A percentile compares a stretch with the other conserved stretches of the same genome.
Conservation (phyloP, 2,329 filamentous ascomycete genomes). For the Alternaria rosae region DNA sequence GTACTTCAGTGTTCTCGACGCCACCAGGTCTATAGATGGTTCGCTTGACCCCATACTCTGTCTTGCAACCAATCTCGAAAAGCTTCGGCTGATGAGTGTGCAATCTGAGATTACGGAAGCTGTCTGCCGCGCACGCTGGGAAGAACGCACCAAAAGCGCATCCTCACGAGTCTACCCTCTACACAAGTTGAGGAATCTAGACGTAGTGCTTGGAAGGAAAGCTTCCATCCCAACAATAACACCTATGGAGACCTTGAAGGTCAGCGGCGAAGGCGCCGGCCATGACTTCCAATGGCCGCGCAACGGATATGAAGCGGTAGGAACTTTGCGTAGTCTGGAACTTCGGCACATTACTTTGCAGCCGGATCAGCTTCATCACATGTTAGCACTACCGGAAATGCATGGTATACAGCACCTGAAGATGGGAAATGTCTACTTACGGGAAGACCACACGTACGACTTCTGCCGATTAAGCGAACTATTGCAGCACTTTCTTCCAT, state of each 20-base stretch:
- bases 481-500: background rate
- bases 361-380: background rate
- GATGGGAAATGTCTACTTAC: background rate
- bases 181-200: background rate
- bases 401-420: background rate
- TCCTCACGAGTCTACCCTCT: background rate
- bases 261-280: background rate
- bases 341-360: background rate
- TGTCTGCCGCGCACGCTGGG: background rate
- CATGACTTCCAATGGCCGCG: background rate
- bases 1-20: too few relatives aligned
- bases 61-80: too few relatives aligned
- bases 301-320: background rate
- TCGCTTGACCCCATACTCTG: too few relatives aligned
- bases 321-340: background rate
- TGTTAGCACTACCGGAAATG: background rate
- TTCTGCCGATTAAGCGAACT: background rate
- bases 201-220: rapidly evolving
- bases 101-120: too few relatives aligned
- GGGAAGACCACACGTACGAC: too few relatives aligned
- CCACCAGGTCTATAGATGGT: too few relatives aligned
- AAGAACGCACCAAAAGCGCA: background rate
- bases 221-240: background rate
- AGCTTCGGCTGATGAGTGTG: too few relatives aligned
- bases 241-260: background rate